Percentiles rank a stretch among this genome's conserved stretches.
Evolutionary conservation across 2,329 filamentous ascomycete genomes (phyloP).

Genomic region (Aplosporella prunicola): DNA sequence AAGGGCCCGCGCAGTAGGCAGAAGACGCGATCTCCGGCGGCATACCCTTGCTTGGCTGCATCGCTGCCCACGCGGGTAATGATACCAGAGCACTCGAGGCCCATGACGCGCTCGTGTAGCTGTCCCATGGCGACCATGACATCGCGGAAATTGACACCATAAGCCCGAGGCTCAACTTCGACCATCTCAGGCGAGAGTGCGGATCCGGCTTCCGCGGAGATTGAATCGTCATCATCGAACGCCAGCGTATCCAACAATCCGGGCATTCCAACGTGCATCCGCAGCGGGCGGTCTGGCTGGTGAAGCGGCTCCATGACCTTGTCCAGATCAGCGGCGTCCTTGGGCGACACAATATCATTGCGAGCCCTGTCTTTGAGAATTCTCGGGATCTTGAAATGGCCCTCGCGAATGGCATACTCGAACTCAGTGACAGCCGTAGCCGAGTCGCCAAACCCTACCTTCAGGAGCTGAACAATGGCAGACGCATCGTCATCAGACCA

Average conservation of each 20-base stretch:
- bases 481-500: not conserved
- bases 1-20: not conserved
- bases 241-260: constrained; percentile 3
- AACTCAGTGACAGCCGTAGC: not conserved
- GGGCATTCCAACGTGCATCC: not conserved
- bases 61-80: constrained; percentile 12
- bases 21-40: constrained; percentile 12
- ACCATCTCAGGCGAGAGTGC: constrained; percentile 10
- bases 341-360: not conserved
- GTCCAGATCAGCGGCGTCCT: not conserved
- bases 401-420: constrained; percentile 1
- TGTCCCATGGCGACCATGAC: constrained; percentile 13
- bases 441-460: not conserved
- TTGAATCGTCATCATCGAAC: constrained; percentile 2
- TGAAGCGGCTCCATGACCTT: not conserved
- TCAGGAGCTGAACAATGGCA: not conserved
- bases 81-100: constrained; percentile 14
- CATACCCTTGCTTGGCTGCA: constrained; percentile 4
- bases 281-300: not conserved
- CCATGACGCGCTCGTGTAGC: constrained; percentile 13
- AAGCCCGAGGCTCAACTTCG: constrained; percentile 12
- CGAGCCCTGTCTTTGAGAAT: not conserved
- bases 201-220: no score
- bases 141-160: constrained; percentile 12
- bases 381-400: not conserved